These are phyloP conservation scores for Agrocybe pediades DNA, from an alignment of 768 basidiomycete species.

Conservation along the genomic window DNA sequence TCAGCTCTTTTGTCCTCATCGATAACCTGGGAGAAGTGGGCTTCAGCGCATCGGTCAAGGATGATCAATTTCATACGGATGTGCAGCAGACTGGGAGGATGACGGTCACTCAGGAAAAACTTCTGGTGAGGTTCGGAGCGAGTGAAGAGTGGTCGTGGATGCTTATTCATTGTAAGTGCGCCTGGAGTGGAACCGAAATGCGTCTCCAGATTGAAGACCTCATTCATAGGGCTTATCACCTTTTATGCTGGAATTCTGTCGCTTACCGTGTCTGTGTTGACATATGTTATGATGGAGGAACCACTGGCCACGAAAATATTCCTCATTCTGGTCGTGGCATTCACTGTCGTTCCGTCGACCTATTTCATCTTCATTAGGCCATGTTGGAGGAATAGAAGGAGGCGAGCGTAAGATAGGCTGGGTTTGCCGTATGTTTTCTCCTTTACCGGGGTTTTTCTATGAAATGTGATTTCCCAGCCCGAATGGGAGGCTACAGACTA, in stretches of 20 bases:
- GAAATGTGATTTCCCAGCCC: too few relatives aligned
- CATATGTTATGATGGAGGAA: slow-evolving; percentile 17
- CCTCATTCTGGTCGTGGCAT: slow-evolving; percentile 8
- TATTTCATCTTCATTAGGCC: slow-evolving; percentile 14
- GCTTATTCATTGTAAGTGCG: background rate
- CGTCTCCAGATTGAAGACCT: background rate
- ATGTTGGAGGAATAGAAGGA: too few relatives aligned
- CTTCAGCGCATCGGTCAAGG: background rate
- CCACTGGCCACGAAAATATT: slow-evolving; percentile 4
- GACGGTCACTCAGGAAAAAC: background rate
- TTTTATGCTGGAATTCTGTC: slow-evolving; percentile 17
- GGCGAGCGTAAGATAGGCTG: too few relatives aligned
- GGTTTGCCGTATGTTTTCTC: too few relatives aligned
- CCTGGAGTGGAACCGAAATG: background rate
- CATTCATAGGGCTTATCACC: slow-evolving; percentile 11
- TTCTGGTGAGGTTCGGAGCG: background rate
- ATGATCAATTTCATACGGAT: background rate
- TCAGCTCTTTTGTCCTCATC: slow-evolving; percentile 22
- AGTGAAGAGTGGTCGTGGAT: background rate
- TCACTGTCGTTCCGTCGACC: slow-evolving; percentile 8
- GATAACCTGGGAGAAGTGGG: slow-evolving; percentile 20
- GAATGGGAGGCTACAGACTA: too few relatives aligned
- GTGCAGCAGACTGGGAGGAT: background rate
- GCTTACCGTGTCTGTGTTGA: slow-evolving; percentile 11
- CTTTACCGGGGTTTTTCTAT: too few relatives aligned